A percentile compares a stretch with the other conserved stretches of the same genome.
phyloP scores from a whole-genome alignment of 2,329 filamentous ascomycete species.

The Fusarium sulawesiense region DNA sequence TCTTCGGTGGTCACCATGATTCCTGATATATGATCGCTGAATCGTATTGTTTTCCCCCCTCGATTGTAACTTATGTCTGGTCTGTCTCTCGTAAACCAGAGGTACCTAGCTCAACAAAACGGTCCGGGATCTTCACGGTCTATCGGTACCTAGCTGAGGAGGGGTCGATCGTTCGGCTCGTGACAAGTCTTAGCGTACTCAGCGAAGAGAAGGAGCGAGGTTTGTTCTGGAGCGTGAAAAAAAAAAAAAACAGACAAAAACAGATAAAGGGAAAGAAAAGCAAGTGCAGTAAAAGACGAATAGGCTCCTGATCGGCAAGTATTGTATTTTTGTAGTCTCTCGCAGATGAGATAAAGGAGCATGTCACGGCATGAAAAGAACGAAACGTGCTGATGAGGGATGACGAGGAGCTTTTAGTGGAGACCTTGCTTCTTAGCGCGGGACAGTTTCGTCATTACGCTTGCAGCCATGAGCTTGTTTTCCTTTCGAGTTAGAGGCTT shows the following conservation, averaged over 20 bases:
- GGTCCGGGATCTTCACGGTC: constrained; percentile 1
- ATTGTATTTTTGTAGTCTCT: constrained; percentile 30
- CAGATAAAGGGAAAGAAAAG: neutral
- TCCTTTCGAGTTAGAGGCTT: constrained; percentile 22
- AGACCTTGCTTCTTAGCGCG: constrained; percentile 23
- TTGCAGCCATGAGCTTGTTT: constrained; percentile 40
- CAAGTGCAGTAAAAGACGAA: neutral
- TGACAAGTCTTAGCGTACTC: neutral
- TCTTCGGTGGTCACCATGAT: constrained; percentile 53
- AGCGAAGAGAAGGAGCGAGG: constrained; percentile 4
- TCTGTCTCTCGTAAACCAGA: constrained; percentile 8
- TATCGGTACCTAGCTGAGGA: constrained; percentile 28
- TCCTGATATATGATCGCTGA: neutral
- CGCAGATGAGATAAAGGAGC: constrained; percentile 29
- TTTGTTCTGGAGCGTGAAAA: neutral
- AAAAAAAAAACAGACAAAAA: neutral
- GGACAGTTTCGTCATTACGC: constrained; percentile 39
- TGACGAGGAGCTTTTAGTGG: constrained; percentile 40
- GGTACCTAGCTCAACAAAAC: neutral
- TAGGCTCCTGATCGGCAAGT: constrained; percentile 18
- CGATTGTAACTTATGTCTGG: neutral
- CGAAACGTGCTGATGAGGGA: constrained; percentile 36
- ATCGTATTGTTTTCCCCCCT: neutral
- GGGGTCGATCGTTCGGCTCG: constrained; percentile 23
- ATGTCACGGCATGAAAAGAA: constrained; percentile 19